A percentile compares a stretch with the other conserved stretches of the same genome.
phyloP scores from a whole-genome alignment of 179 eudicot genomes.

The Patellifolia procumbens region DNA sequence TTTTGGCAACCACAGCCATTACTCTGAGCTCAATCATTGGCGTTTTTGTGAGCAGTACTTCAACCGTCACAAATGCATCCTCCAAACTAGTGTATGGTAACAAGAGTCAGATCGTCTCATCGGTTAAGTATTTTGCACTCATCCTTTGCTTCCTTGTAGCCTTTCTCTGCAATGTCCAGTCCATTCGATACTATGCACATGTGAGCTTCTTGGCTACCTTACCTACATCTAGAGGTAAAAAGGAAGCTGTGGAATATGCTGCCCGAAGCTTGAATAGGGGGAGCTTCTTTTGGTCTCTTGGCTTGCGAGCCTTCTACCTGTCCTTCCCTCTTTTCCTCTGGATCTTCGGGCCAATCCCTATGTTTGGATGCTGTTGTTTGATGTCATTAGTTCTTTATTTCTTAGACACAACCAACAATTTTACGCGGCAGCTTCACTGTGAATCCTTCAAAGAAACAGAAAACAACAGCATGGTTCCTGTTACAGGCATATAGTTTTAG shows the following conservation, averaged over 20 bases:
- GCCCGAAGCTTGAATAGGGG: slow-evolving; percentile 59
- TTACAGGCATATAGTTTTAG: not conserved
- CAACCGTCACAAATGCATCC: slow-evolving; percentile 34
- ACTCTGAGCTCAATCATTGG: slow-evolving; percentile 77
- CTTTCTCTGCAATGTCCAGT: slow-evolving; percentile 70
- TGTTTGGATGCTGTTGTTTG: slow-evolving; percentile 54
- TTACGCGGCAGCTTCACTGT: slow-evolving; percentile 51
- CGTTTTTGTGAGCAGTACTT: slow-evolving; percentile 61
- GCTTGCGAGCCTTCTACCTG: slow-evolving; percentile 73
- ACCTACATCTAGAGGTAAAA: slow-evolving; percentile 42
- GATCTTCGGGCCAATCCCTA: slow-evolving; percentile 77
- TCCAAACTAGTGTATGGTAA: slow-evolving; percentile 46
- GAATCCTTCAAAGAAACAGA: slow-evolving; percentile 35
- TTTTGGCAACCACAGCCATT: slow-evolving; percentile 72
- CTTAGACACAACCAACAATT: slow-evolving; percentile 63
- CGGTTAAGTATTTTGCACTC: slow-evolving; percentile 64
- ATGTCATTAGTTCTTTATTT: slow-evolving; percentile 60
- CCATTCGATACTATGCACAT: slow-evolving; percentile 72
- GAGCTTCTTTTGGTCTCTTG: slow-evolving; percentile 76
- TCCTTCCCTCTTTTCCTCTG: slow-evolving; percentile 80
- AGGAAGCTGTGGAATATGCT: slow-evolving; percentile 56
- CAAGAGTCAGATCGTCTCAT: slow-evolving; percentile 34
- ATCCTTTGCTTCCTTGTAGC: slow-evolving; percentile 79
- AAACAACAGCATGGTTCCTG: slow-evolving; percentile 9
- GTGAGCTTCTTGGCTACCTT: slow-evolving; percentile 69